Conservation (phyloP, 768 basidiomycete species). For the Russula emetica region DNA sequence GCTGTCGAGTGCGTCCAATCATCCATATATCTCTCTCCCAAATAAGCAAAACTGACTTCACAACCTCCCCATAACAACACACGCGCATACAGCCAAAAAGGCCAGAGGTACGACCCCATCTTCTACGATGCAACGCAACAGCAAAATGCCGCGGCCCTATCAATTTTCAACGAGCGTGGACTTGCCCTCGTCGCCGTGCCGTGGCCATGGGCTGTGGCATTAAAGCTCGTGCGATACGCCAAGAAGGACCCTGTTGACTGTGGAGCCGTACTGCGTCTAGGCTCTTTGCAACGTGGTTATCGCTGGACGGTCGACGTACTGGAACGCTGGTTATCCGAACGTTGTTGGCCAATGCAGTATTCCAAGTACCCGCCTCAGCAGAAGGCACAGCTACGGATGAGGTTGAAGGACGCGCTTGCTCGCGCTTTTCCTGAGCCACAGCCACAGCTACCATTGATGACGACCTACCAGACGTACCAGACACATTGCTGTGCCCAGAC, state of each 20-base stretch:
- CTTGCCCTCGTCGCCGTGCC: slow-evolving; percentile 56
- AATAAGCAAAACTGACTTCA: background rate
- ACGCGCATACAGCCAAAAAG: slow-evolving; percentile 24
- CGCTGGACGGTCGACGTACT: slow-evolving; percentile 54
- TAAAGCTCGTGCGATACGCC: slow-evolving; percentile 65
- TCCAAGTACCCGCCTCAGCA: slow-evolving; percentile 43
- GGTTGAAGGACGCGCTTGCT: slow-evolving; percentile 36
- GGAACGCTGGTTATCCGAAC: slow-evolving; percentile 52
- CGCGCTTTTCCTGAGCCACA: background rate
- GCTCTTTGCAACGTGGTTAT: slow-evolving; percentile 47
- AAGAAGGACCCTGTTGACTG: slow-evolving; percentile 63
- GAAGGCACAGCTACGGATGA: slow-evolving; percentile 43
- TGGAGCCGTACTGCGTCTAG: slow-evolving; percentile 61
- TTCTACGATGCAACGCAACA: slow-evolving; percentile 47
- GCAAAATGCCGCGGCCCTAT: slow-evolving; percentile 42
- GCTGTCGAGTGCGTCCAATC: slow-evolving; percentile 49
- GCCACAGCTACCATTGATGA: background rate
- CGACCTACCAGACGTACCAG: too few relatives aligned
- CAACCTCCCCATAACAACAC: background rate
- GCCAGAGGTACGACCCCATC: slow-evolving; percentile 52
- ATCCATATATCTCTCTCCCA: too few relatives aligned
- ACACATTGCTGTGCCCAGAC: too few relatives aligned
- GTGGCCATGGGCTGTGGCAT: slow-evolving; percentile 67
- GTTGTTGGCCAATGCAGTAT: slow-evolving; percentile 66
- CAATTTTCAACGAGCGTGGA: slow-evolving; percentile 54